These are phyloP conservation scores for Ammopiptanthus mongolicus DNA, from an alignment of 306 rosid genomes.

Conservation along the genomic window DNA sequence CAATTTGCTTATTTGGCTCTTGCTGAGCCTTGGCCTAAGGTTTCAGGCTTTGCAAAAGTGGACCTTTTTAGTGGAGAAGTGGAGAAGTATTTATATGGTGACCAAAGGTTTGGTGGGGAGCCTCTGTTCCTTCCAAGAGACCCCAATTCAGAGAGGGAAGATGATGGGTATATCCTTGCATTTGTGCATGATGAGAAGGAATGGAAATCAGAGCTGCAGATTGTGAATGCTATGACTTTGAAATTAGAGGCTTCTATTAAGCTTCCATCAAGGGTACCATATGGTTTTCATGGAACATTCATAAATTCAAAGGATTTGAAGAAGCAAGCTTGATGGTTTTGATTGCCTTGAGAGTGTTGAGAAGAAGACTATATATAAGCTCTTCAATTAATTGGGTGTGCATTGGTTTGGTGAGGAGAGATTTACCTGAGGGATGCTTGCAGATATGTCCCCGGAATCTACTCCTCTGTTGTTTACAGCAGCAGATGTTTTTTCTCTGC, in stretches of 20 bases:
- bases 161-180: slow-evolving; percentile 70
- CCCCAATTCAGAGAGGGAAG: slow-evolving; percentile 43
- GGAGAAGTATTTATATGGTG: slow-evolving; percentile 56
- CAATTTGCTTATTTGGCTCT: slow-evolving; percentile 72
- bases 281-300: slow-evolving; percentile 95
- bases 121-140: slow-evolving; percentile 74
- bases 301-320: slow-evolving; percentile 51
- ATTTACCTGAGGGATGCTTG: slow-evolving; percentile 74
- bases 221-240: slow-evolving; percentile 70
- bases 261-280: slow-evolving; percentile 88
- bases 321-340: slow-evolving; percentile 42
- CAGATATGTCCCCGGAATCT: slow-evolving; percentile 78
- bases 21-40: slow-evolving; percentile 97
- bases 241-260: slow-evolving; percentile 66
- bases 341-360: not conserved
- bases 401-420: slow-evolving; percentile 26
- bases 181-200: slow-evolving; percentile 90
- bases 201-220: slow-evolving; percentile 70
- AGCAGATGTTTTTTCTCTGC: slow-evolving; percentile 11
- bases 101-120: slow-evolving; percentile 69
- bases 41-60: slow-evolving; percentile 86
- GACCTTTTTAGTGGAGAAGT: slow-evolving; percentile 58
- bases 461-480: slow-evolving; percentile 29
- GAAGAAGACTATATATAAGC: not conserved
- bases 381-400: not conserved